Conservation (phyloP, 2,329 filamentous ascomycete genomes). For the Ascomycota sp. region DNA sequence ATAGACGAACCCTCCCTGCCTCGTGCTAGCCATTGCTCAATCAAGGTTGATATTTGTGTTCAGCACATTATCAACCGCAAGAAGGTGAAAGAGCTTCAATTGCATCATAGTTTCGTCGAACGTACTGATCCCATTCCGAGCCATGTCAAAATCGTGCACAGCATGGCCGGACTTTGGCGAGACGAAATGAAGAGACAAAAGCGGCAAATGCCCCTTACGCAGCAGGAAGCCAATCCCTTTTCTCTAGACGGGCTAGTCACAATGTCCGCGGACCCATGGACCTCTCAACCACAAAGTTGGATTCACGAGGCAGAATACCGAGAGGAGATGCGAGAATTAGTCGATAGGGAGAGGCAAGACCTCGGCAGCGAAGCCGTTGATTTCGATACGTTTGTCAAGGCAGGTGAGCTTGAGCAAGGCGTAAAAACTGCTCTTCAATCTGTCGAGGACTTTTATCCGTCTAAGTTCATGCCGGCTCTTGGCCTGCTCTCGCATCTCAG, state of each 20-base stretch:
- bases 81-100: slow-evolving; percentile 50
- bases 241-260: slow-evolving; percentile 63
- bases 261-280: slow-evolving; percentile 68
- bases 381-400: slow-evolving; percentile 47
- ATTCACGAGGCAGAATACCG: slow-evolving; percentile 77
- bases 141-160: slow-evolving; percentile 71
- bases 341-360: slow-evolving; percentile 38
- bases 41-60: slow-evolving; percentile 79
- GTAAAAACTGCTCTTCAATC: slow-evolving; percentile 68
- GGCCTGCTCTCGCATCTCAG: slow-evolving; percentile 23
- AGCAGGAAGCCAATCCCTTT: slow-evolving; percentile 55
- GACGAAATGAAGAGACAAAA: slow-evolving; percentile 71
- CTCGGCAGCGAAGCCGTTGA: slow-evolving; percentile 19
- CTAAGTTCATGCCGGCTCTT: slow-evolving; percentile 33
- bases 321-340: slow-evolving; percentile 40
- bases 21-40: slow-evolving; percentile 65
- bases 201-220: slow-evolving; percentile 41
- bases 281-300: slow-evolving; percentile 61
- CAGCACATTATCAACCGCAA: slow-evolving; percentile 72
- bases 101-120: slow-evolving; percentile 81
- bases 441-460: slow-evolving; percentile 68
- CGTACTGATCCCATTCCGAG: slow-evolving; percentile 37
- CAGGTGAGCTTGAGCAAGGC: slow-evolving; percentile 27
- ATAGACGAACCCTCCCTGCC: slow-evolving; percentile 43
- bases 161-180: slow-evolving; percentile 84